These are phyloP conservation scores for Cladorrhinum samala DNA, from an alignment of 495 filamentous ascomycete species.

Conservation along the genomic window DNA sequence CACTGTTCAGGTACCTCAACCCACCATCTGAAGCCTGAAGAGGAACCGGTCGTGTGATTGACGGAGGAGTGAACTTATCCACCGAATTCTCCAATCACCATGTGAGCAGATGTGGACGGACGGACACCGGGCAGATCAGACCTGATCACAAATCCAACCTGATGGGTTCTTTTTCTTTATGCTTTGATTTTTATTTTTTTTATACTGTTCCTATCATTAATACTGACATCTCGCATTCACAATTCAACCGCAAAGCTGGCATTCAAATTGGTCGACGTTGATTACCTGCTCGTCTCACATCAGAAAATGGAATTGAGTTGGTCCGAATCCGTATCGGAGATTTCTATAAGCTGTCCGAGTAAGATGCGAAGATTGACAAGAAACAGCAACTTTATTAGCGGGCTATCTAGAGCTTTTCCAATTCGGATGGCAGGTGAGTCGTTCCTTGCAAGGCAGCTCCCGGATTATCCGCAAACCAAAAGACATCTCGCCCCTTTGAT, in stretches of 20 bases:
- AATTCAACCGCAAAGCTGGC: no score
- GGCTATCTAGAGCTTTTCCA: no score
- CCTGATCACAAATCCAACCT: conserved; percentile 3
- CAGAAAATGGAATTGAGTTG: background rate
- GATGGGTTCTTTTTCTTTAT: no score
- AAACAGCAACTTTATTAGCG: background rate
- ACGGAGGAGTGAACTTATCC: conserved; percentile 6
- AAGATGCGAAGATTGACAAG: background rate
- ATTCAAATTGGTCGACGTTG: background rate
- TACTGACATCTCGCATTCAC: no score
- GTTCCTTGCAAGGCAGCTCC: conserved; percentile 2
- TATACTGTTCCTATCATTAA: no score
- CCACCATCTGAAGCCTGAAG: background rate
- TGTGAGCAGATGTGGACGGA: background rate
- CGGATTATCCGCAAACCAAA: conserved; percentile 7
- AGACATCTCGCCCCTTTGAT: background rate
- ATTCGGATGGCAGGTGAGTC: background rate
- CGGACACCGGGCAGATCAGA: background rate
- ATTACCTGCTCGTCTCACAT: background rate
- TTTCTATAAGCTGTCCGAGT: conserved; percentile 3
- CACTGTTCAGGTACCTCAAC: conserved; percentile 9
- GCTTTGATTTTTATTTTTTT: no score
- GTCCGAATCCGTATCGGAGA: no score
- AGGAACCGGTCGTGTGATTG: background rate
- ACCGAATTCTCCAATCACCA: background rate